These are phyloP conservation scores for Cercospora janseana DNA, from an alignment of 2,329 filamentous ascomycete genomes.

Conservation along the genomic window DNA sequence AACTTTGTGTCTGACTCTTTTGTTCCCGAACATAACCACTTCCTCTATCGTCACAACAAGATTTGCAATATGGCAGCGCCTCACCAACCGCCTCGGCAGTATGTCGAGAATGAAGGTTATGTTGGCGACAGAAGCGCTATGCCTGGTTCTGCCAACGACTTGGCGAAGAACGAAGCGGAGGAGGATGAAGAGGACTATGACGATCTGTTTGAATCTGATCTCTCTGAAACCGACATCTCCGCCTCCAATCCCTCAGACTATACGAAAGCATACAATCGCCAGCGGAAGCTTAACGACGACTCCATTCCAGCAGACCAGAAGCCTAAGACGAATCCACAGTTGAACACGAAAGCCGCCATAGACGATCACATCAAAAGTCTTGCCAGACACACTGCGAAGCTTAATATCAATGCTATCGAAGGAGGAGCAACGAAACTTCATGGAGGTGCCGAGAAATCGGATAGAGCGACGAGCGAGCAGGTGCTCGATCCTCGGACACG, in stretches of 20 bases:
- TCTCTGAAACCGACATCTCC: constrained; percentile 52
- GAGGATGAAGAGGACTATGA: constrained; percentile 50
- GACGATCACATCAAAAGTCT: constrained; percentile 88
- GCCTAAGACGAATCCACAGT: constrained; percentile 71
- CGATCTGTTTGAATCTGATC: constrained; percentile 61
- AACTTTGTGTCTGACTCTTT: constrained; percentile 14
- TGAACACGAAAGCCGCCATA: constrained; percentile 75
- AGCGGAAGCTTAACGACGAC: constrained; percentile 64
- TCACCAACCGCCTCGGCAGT: constrained; percentile 33
- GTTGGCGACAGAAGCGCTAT: constrained; percentile 29
- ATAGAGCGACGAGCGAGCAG: constrained; percentile 90
- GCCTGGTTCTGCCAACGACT: constrained; percentile 31
- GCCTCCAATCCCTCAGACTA: constrained; percentile 64
- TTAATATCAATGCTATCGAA: constrained; percentile 67
- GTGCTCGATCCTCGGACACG: constrained; percentile 90
- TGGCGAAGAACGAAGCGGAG: constrained; percentile 18
- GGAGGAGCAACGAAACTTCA: constrained; percentile 52
- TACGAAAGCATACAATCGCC: constrained; percentile 85
- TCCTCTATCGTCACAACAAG: not conserved
- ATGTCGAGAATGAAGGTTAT: constrained; percentile 37
- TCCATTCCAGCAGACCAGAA: constrained; percentile 52
- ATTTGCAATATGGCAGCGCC: constrained; percentile 20
- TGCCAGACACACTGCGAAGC: constrained; percentile 79
- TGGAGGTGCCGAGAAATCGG: constrained; percentile 65
- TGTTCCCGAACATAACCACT: constrained; percentile 16